phyloP scores from a whole-genome alignment of 441 rosid genomes.

The Macaranga tanarius region DNA sequence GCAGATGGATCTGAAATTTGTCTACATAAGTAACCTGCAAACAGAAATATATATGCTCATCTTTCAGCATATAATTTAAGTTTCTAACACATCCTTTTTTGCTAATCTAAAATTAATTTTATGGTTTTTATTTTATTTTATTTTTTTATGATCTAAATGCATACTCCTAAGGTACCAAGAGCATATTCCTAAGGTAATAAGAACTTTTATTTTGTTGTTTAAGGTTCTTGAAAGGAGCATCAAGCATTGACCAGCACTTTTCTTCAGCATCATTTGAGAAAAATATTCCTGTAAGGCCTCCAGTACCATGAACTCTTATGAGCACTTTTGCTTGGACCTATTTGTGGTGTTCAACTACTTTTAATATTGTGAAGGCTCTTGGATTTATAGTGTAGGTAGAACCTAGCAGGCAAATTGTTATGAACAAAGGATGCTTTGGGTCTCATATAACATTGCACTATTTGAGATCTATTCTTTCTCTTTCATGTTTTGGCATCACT shows the following conservation, averaged over 20 bases:
- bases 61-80: neutral
- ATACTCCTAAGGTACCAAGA: conserved; percentile 5
- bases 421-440: neutral
- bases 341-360: neutral
- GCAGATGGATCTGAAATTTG: neutral
- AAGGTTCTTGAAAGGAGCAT: conserved; percentile 92
- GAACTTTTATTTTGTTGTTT: conserved; percentile 15
- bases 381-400: neutral
- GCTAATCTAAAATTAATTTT: neutral
- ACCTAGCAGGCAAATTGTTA: neutral
- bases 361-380: neutral
- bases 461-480: neutral
- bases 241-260: conserved; percentile 89
- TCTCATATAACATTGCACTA: neutral
- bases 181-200: conserved; percentile 4
- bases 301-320: neutral
- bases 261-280: conserved; percentile 65
- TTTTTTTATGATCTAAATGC: conserved; percentile 8
- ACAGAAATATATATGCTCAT: too few relatives aligned
- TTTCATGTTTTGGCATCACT: neutral
- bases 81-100: neutral
- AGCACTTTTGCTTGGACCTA: neutral
- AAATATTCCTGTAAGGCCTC: conserved; percentile 77
- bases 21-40: neutral
- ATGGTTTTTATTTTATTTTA: neutral